Evolutionary conservation across 495 filamentous ascomycete species (phyloP).

Genomic region (Podospora appendiculata): DNA sequence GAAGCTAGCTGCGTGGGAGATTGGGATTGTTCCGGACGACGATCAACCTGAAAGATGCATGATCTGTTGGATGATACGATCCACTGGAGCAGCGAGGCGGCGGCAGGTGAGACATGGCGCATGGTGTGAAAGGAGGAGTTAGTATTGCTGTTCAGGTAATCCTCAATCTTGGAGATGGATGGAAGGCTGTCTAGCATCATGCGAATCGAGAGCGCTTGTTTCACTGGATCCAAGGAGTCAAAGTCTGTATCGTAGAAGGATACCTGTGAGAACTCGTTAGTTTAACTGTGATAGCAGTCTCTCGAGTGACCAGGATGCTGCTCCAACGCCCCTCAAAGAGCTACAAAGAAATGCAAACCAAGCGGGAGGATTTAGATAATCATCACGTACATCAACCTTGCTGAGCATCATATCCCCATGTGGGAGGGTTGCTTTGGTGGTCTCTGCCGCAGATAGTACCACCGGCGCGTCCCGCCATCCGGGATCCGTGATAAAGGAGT

Average conservation of each 20-base stretch:
- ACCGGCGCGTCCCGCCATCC: too few species aligned
- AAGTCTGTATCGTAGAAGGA: conserved; percentile 25
- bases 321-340: too few species aligned
- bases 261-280: conserved; percentile 38
- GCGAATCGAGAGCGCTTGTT: conserved; percentile 50
- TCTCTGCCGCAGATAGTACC: too few species aligned
- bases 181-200: conserved; percentile 63
- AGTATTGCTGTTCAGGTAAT: conserved; percentile 42
- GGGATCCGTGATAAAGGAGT: too few species aligned
- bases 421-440: too few species aligned
- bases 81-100: conserved; percentile 70
- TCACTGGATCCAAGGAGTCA: conserved; percentile 16
- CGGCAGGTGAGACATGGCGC: conserved; percentile 56
- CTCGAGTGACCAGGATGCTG: too few species aligned
- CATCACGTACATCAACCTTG: too few species aligned
- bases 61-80: conserved; percentile 88
- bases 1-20: neutral
- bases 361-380: too few species aligned
- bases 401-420: too few species aligned
- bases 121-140: conserved; percentile 48
- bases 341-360: too few species aligned
- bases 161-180: conserved; percentile 51
- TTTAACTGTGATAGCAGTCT: conserved; percentile 19
- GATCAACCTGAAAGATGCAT: conserved; percentile 59
- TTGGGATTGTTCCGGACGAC: neutral